Conservation (phyloP, 306 rosid species). For the Vigna reflexopilosa region DNA sequence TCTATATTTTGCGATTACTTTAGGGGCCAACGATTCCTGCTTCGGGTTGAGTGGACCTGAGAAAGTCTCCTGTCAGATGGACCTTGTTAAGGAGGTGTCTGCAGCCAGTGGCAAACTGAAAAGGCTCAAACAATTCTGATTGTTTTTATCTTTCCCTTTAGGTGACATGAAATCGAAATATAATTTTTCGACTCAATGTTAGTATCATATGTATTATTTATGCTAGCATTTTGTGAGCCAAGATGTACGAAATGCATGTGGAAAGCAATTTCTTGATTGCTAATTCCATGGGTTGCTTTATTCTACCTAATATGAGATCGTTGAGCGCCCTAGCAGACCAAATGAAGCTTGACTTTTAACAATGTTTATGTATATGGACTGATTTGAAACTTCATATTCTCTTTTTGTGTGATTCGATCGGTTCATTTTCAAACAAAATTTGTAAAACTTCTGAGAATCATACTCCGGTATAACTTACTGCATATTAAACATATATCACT, state of each 20-base stretch:
- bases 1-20: conserved; percentile 83
- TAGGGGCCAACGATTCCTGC: conserved; percentile 57
- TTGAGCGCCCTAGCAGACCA: neutral
- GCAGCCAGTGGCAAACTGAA: conserved; percentile 60
- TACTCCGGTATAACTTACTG: neutral
- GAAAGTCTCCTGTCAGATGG: conserved; percentile 67
- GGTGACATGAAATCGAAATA: conserved; percentile 39
- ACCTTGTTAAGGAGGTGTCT: conserved; percentile 63
- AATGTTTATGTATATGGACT: neutral
- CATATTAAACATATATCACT: too few relatives aligned
- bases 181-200: conserved; percentile 25
- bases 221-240: conserved; percentile 25
- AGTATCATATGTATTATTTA: conserved; percentile 9
- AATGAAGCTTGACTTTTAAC: conserved; percentile 10
- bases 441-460: neutral
- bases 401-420: neutral
- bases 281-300: conserved; percentile 35
- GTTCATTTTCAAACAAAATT: neutral
- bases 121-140: conserved; percentile 51
- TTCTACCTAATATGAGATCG: neutral
- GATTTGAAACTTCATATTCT: neutral
- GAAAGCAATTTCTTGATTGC: conserved; percentile 29
- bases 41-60: conserved; percentile 66
- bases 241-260: conserved; percentile 21
- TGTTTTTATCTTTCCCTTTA: neutral